Evolutionary conservation across 495 filamentous ascomycete genomes (phyloP).

Genomic region (Hypoxylon fuscum): DNA sequence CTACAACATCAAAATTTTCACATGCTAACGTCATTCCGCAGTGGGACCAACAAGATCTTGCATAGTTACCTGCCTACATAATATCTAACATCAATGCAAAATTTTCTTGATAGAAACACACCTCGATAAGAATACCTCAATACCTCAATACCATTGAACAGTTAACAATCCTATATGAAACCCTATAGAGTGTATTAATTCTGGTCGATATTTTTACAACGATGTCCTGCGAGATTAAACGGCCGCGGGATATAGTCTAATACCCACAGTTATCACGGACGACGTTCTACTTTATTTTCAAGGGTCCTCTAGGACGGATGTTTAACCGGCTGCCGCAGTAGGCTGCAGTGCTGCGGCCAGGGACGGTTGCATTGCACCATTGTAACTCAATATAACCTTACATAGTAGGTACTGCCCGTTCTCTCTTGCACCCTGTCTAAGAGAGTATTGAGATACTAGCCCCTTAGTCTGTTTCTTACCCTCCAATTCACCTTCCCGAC

Average conservation of each 20-base stretch:
- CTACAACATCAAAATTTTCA: conserved; percentile 25
- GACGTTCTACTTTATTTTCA: conserved; percentile 8
- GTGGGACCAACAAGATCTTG: conserved; percentile 24
- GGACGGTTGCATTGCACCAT: conserved; percentile 24
- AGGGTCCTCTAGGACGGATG: conserved; percentile 9
- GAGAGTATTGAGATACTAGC: conserved; percentile 2
- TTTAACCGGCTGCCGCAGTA: conserved; percentile 34
- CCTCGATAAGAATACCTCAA: background rate
- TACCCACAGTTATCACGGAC: conserved; percentile 8
- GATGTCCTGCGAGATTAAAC: conserved; percentile 22
- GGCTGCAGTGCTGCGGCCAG: conserved; percentile 26
- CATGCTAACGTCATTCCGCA: conserved; percentile 25
- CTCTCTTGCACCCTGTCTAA: conserved; percentile 12
- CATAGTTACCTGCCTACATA: conserved; percentile 14
- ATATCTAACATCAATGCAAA: conserved; percentile 16
- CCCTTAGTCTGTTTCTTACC: conserved; percentile 5
- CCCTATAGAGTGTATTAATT: conserved; percentile 1
- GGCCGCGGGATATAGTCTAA: conserved; percentile 7
- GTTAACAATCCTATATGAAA: conserved; percentile 1
- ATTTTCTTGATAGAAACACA: conserved; percentile 28
- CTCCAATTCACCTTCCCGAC: background rate
- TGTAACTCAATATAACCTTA: conserved; percentile 28
- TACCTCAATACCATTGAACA: conserved; percentile 14
- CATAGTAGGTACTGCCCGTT: conserved; percentile 11
- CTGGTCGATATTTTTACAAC: background rate